Base-by-base conservation (phyloP, 2,329 filamentous ascomycete genomes). In the Sporothrix brunneoviolacea region DNA sequence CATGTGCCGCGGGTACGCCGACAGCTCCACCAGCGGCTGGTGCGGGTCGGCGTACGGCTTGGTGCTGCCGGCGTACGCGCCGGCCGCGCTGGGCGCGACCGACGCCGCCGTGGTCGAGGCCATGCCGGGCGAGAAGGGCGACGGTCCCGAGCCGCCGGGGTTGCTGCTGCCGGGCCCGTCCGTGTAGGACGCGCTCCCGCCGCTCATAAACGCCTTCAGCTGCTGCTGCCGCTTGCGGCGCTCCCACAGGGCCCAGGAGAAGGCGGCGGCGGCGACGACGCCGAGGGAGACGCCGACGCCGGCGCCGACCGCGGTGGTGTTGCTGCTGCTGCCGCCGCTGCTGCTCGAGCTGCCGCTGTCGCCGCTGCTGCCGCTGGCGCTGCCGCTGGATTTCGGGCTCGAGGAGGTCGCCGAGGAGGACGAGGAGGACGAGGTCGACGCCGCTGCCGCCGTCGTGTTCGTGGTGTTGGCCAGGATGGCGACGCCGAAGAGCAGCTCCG, bases 241-340 rank as follows among this genome's bases (percentile, higher is more conserved):
- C 36, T 54, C 52, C 46, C 40, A 56, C 18, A 54, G 35, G 6
- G 54, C 54, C 54, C 54, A 54, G 3, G 43, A 45, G 27, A 52
- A 13, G 4, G 47, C 47, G 7, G 49, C 47, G n/a, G n/a, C n/a
- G n/a, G n/a, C 9, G 8, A 52, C 22, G 8, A 50, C 49, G 18
- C 54, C 54, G 4, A 56, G 43, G 3, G 49, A 41, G 8, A 54
- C 52, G 24, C 54, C 54, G 5, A 56, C 52, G 41, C 54, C 54
- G 4, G 39, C 54, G 1, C 54, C 54, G 15, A 56, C 52, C n/a
- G 49, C 52, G 15, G 48, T 52, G 10, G 33, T 37, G 4, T 27
- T n/a, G n/a, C n/a, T n/a, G n/a, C n/a, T n/a, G n/a, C n/a, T n/a
- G n/a, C n/a, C n/a, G n/a, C n/a, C n/a, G n/a, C n/a, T n/a, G n/a